phyloP scores from a whole-genome alignment of 768 basidiomycete genomes.

The Rhodotorula diobovata region DNA sequence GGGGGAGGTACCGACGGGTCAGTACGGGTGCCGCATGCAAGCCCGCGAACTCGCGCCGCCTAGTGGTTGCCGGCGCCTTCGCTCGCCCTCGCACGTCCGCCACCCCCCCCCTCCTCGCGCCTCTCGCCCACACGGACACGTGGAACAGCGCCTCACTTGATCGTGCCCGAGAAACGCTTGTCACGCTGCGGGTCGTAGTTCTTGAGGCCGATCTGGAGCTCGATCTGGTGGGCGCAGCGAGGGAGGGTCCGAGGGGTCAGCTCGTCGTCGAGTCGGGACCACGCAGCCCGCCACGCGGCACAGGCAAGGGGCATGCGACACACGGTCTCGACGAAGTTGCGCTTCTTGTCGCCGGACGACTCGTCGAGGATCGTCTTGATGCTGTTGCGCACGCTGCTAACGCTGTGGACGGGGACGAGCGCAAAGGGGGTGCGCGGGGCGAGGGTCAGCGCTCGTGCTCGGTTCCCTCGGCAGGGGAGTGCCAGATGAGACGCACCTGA shows the following conservation, averaged over 20 bases:
- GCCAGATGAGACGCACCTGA: neutral
- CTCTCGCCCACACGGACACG: neutral
- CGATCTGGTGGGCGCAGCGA: constrained; percentile 44
- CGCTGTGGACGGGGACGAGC: constrained; percentile 55
- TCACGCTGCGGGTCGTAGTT: constrained; percentile 99
- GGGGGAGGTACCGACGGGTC: neutral
- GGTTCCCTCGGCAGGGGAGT: too few relatives aligned
- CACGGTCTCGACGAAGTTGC: constrained; percentile 91
- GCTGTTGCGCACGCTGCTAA: constrained; percentile 99
- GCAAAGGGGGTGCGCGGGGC: neutral
- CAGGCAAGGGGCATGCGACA: neutral
- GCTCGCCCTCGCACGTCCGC: too few relatives aligned
- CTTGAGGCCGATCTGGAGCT: constrained; percentile 93
- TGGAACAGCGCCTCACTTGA: constrained; percentile 64
- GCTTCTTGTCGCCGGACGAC: constrained; percentile 78
- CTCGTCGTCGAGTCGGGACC: too few relatives aligned
- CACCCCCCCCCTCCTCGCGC: too few relatives aligned
- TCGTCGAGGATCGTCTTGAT: constrained; percentile 61
- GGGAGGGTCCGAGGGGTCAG: neutral
- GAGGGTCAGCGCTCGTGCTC: neutral
- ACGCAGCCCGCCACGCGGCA: too few relatives aligned
- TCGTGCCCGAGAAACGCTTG: constrained; percentile 99
- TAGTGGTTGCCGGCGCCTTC: neutral
- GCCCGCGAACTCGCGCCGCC: too few relatives aligned
- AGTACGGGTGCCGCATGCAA: neutral